A percentile compares a stretch with the other conserved stretches of the same genome.
These are phyloP conservation scores for Strigomonas culicis DNA, from an alignment of 208 protist species.

Conservation along the genomic window DNA sequence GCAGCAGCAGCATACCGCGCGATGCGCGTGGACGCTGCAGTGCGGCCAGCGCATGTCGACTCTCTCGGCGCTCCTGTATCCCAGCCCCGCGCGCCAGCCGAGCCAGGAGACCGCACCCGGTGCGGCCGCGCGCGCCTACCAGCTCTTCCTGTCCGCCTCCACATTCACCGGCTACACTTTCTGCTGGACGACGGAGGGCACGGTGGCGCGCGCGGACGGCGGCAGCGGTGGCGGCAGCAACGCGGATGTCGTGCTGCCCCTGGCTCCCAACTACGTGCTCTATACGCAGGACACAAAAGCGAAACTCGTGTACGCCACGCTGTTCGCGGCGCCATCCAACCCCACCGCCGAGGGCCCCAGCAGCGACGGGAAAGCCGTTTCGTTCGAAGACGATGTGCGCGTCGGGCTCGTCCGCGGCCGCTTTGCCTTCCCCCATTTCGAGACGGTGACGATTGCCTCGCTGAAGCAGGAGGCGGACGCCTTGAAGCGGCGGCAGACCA, in stretches of 20 bases:
- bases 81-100: constrained; percentile 13
- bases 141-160: neutral
- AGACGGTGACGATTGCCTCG: neutral
- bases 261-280: constrained; percentile 2
- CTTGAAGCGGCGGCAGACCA: neutral
- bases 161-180: constrained; percentile 23
- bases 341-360: neutral
- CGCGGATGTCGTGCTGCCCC: neutral
- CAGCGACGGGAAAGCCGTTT: constrained; percentile 14
- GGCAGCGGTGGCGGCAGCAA: neutral
- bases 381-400: constrained; percentile 18
- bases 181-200: neutral
- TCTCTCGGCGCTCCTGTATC: constrained; percentile 57
- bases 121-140: neutral
- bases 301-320: constrained; percentile 1
- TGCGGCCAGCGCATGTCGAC: constrained; percentile 77
- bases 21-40: constrained; percentile 70
- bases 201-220: neutral
- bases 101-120: neutral
- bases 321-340: neutral
- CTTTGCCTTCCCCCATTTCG: constrained; percentile 1
- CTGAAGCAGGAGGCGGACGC: constrained; percentile 1
- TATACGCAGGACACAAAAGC: neutral
- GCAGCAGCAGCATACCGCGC: constrained; percentile 7
- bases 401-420: neutral